Conservation (phyloP, 2,329 filamentous ascomycete species). For the Furcasterigmium sp. region DNA sequence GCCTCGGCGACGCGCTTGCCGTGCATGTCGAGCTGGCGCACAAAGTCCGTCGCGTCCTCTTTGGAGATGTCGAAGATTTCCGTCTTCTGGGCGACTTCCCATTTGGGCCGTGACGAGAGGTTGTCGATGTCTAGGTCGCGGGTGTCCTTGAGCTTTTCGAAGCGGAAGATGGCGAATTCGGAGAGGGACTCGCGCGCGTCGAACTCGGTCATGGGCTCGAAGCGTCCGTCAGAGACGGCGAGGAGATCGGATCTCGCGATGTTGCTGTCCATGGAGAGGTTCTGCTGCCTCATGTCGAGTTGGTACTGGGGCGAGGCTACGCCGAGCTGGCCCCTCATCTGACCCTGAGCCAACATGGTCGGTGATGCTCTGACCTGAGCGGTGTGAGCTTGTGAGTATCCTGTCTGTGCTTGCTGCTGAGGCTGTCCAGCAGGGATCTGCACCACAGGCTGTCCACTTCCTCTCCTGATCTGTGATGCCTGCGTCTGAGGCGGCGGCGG, state of each 20-base stretch:
- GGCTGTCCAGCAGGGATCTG: no score
- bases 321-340: not conserved
- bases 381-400: not conserved
- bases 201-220: constrained; percentile 27
- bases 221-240: constrained; percentile 25
- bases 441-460: no score
- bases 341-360: no score
- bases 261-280: not conserved
- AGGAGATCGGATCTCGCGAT: constrained; percentile 14
- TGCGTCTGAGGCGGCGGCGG: no score
- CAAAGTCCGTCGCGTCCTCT: constrained; percentile 26
- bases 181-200: constrained; percentile 33
- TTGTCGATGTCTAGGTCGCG: constrained; percentile 31
- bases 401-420: not conserved
- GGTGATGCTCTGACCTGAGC: no score
- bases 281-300: not conserved
- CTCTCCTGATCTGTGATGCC: no score
- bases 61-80: constrained; percentile 31
- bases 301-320: not conserved
- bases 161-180: constrained; percentile 32
- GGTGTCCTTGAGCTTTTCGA: constrained; percentile 30
- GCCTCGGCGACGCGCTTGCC: constrained; percentile 30
- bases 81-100: constrained; percentile 30
- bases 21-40: constrained; percentile 29
- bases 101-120: constrained; percentile 24